Evolutionary conservation across 352 stramenopile species (phyloP).

Genomic region (Phytophthora quininea): DNA sequence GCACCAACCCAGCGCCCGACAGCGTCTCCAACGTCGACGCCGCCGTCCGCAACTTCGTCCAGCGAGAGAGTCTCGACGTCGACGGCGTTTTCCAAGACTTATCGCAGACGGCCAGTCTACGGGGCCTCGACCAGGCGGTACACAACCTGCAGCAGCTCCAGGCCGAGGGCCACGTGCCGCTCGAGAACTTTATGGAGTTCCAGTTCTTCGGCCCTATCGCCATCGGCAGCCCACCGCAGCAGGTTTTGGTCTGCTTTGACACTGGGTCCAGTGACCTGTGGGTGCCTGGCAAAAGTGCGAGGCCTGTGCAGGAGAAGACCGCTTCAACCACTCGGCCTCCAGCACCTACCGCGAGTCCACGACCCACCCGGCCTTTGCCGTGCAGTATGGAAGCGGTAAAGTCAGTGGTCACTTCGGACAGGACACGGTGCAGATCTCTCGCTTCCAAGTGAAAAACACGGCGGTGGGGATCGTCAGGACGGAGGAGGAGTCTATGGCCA

Average conservation of each 20-base stretch:
- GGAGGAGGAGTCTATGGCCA: conserved; percentile 79
- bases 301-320: conserved; percentile 55
- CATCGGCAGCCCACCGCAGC: conserved; percentile 71
- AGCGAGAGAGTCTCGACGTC: conserved; percentile 12
- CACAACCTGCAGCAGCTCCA: conserved; percentile 36
- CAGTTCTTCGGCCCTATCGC: conserved; percentile 78
- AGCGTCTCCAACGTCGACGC: too few relatives aligned
- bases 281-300: conserved; percentile 64
- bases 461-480: conserved; percentile 63
- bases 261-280: conserved; percentile 84
- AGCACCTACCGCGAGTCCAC: conserved; percentile 44
- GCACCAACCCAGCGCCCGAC: conserved; percentile 12
- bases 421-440: conserved; percentile 58
- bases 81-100: conserved; percentile 19
- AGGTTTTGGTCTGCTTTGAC: conserved; percentile 82
- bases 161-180: conserved; percentile 50
- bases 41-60: too few relatives aligned
- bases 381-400: conserved; percentile 80
- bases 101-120: conserved; percentile 17
- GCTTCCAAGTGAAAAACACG: conserved; percentile 52
- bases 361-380: conserved; percentile 54
- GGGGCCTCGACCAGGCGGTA: conserved; percentile 20
- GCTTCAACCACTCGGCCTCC: conserved; percentile 60
- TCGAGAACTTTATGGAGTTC: conserved; percentile 87
- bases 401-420: conserved; percentile 66